These are phyloP conservation scores for Eimeria acervulina DNA, from an alignment of 169 alveolate genomes.

Conservation along the genomic window DNA sequence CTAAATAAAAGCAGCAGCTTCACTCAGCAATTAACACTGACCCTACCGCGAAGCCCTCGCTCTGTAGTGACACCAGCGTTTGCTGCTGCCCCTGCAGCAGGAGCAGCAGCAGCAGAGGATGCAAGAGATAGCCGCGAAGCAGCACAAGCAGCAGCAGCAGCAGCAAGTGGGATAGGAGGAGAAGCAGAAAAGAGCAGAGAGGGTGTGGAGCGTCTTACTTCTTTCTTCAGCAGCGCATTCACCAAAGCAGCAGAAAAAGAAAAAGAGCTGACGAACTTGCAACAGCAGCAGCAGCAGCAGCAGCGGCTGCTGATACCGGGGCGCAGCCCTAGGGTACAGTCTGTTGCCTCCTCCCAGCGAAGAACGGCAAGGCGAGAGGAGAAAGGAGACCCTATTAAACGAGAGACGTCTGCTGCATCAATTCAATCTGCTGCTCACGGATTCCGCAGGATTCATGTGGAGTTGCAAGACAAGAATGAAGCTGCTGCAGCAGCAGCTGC, in stretches of 20 bases:
- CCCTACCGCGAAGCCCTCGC: constrained; percentile 38
- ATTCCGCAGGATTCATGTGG: constrained; percentile 1
- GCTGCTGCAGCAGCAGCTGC: constrained; percentile 30
- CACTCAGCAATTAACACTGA: constrained; percentile 12
- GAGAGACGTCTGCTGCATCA: not conserved
- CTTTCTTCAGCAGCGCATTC: constrained; percentile 70
- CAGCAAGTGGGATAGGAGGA: not conserved
- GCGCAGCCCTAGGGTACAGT: not conserved
- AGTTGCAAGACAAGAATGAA: not conserved
- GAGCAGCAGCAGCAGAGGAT: not conserved
- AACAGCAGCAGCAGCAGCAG: not conserved
- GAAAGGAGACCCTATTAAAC: not conserved
- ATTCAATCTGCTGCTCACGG: not conserved
- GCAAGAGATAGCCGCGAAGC: no score
- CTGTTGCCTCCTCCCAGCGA: not conserved
- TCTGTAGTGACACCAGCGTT: not conserved
- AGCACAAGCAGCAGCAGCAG: not conserved
- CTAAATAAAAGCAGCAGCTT: not conserved
- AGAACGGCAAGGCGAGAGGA: not conserved
- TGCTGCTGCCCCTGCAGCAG: not conserved
- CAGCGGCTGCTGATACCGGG: not conserved
- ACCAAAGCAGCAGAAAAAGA: constrained; percentile 59
- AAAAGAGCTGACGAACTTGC: constrained; percentile 24
- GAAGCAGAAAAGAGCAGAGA: not conserved
- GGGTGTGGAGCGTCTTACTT: not conserved